A percentile compares a stretch with the other conserved stretches of the same genome.
phyloP scores from a whole-genome alignment of 2,329 filamentous ascomycete species.

The Phialemoniopsis sp. region DNA sequence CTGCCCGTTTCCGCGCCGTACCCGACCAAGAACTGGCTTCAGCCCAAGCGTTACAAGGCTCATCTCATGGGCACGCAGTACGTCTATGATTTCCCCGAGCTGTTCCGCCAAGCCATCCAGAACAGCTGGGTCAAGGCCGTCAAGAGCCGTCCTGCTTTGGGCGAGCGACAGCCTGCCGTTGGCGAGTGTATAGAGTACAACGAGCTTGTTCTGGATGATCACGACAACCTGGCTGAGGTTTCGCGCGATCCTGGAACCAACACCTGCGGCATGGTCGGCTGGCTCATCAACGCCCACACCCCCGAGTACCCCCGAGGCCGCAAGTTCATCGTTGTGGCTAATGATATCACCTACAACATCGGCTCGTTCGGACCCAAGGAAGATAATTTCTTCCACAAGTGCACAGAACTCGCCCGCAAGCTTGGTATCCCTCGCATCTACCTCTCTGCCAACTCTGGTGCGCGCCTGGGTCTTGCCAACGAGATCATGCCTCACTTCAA shows the following conservation, averaged over 20 bases:
- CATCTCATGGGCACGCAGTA: slow-evolving; percentile 99
- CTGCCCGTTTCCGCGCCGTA: slow-evolving; percentile 89
- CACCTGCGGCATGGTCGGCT: slow-evolving; percentile 96
- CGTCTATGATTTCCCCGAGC: slow-evolving; percentile 98
- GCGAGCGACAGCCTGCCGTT: slow-evolving; percentile 74
- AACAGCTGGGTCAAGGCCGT: slow-evolving; percentile 84
- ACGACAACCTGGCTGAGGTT: slow-evolving; percentile 87
- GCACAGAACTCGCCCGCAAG: slow-evolving; percentile 87
- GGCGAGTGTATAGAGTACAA: slow-evolving; percentile 93
- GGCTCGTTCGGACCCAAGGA: slow-evolving; percentile 95
- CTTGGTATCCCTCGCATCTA: slow-evolving; percentile 96
- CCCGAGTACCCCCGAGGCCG: slow-evolving; percentile 92
- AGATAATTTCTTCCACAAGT: slow-evolving; percentile 99
- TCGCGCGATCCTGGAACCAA: slow-evolving; percentile 94
- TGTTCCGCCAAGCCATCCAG: slow-evolving; percentile 96
- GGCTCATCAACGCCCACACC: slow-evolving; percentile 91
- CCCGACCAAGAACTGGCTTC: slow-evolving; percentile 96
- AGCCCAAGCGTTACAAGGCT: slow-evolving; percentile 99
- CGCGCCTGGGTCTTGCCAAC: slow-evolving; percentile 92
- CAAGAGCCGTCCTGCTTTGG: slow-evolving; percentile 68
- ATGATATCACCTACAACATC: slow-evolving; percentile 99
- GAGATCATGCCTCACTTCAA: slow-evolving; percentile 97
- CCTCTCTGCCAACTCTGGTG: slow-evolving; percentile 97
- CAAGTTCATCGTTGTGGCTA: slow-evolving; percentile 93
- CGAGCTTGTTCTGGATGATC: slow-evolving; percentile 92